Conservation (phyloP, 2,329 filamentous ascomycete species). For the Fusarium piperis region DNA sequence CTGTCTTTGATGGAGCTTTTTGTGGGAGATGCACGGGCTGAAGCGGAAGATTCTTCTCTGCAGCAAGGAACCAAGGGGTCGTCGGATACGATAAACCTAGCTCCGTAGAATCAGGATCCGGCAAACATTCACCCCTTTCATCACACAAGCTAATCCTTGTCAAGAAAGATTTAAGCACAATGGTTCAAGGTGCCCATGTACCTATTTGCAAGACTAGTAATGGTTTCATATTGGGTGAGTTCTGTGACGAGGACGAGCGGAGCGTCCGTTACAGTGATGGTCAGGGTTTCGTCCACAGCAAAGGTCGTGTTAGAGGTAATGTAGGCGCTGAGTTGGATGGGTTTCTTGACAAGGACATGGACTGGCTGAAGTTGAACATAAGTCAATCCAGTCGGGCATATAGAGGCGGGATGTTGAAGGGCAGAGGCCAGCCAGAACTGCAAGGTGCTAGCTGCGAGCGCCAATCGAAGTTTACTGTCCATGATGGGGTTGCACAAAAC, state of each 20-base stretch:
- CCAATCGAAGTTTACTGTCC: background rate
- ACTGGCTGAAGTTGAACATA: background rate
- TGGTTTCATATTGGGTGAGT: background rate
- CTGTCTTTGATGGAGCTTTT: background rate
- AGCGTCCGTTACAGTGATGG: background rate
- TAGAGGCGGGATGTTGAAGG: background rate
- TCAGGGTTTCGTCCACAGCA: background rate
- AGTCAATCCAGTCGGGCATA: background rate
- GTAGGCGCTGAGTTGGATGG: background rate
- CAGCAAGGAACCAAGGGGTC: background rate
- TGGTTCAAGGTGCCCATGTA: background rate
- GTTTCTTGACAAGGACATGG: background rate
- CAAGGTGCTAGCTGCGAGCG: background rate
- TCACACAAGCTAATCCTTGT: background rate
- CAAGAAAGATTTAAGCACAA: background rate
- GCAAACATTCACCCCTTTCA: background rate
- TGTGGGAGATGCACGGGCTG: background rate
- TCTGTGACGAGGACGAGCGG: background rate
- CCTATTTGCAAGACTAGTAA: background rate
- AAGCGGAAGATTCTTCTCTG: background rate
- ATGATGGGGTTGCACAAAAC: background rate
- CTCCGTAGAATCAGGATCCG: background rate
- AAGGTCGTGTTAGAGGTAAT: background rate
- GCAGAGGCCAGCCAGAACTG: background rate
- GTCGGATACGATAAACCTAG: background rate